These are phyloP conservation scores for Naganishia liquefaciens DNA, from an alignment of 1,284 basidiomycete species.

Conservation along the genomic window DNA sequence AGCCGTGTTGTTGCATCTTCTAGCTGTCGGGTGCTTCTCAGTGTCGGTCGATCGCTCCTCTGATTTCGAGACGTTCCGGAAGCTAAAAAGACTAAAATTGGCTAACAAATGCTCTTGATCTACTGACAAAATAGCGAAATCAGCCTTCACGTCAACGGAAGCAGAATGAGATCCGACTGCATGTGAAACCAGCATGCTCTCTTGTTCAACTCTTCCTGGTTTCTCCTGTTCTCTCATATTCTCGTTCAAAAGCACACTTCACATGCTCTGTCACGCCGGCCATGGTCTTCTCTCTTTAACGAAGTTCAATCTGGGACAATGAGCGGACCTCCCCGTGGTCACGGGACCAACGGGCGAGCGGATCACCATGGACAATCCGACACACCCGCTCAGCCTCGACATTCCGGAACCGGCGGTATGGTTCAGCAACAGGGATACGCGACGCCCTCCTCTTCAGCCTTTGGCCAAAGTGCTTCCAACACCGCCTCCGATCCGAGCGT, in stretches of 20 bases:
- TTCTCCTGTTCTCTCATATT: background rate
- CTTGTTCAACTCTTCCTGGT: background rate
- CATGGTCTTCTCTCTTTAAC: background rate
- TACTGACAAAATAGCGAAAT: background rate
- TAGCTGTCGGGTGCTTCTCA: background rate
- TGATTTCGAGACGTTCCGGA: too few species aligned
- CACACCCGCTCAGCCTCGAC: background rate
- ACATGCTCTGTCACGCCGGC: background rate
- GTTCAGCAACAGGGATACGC: background rate
- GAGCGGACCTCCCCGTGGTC: background rate
- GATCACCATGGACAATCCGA: background rate
- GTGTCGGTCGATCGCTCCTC: too few species aligned
- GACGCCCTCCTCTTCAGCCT: background rate
- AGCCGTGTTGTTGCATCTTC: background rate
- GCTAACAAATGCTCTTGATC: background rate
- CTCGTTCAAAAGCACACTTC: background rate
- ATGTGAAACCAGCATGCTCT: too few species aligned
- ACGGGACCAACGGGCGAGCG: too few species aligned
- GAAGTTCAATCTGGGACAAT: background rate
- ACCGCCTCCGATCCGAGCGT: conserved; percentile 40
- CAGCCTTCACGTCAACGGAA: background rate
- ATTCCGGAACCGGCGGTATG: background rate
- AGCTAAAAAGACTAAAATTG: background rate
- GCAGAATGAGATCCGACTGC: background rate
- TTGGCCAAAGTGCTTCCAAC: conserved; percentile 12